phyloP scores from a whole-genome alignment of 1,139 yeast genomes.

The Geotrichum cucujoidarum region DNA sequence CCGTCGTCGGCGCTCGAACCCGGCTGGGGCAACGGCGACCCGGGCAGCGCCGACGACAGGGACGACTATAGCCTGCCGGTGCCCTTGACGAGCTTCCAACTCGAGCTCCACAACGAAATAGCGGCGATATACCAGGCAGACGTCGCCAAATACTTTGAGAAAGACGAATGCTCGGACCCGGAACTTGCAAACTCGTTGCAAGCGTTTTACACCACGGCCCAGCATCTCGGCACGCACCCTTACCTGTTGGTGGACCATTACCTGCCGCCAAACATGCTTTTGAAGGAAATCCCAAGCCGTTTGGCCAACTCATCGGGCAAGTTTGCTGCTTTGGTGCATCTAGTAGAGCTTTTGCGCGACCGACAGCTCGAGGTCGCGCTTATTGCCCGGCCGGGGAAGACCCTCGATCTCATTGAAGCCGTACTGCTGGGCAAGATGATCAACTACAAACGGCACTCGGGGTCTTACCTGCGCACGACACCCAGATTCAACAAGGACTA shows the following conservation, averaged over 20 bases:
- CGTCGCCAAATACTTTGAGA: constrained; percentile 79
- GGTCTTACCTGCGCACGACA: constrained; percentile 36
- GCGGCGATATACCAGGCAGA: constrained; percentile 88
- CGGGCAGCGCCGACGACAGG: constrained; percentile 27
- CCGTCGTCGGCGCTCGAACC: constrained; percentile 46
- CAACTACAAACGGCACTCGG: constrained; percentile 62
- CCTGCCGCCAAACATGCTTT: constrained; percentile 73
- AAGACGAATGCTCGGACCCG: constrained; percentile 37
- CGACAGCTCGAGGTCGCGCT: constrained; percentile 46
- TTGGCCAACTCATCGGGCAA: constrained; percentile 84
- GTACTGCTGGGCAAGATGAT: constrained; percentile 64
- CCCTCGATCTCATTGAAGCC: constrained; percentile 77
- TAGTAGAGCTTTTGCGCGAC: constrained; percentile 39
- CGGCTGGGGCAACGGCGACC: constrained; percentile 18
- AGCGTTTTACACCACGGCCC: constrained; percentile 69
- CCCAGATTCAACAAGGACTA: constrained; percentile 22
- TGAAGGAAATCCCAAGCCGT: constrained; percentile 70
- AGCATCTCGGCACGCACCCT: constrained; percentile 83
- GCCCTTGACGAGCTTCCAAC: constrained; percentile 84
- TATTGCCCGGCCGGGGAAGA: constrained; percentile 53
- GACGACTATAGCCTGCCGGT: constrained; percentile 78
- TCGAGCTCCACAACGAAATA: constrained; percentile 87
- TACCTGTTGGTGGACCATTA: constrained; percentile 77
- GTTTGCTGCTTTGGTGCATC: constrained; percentile 61
- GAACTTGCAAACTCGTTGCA: constrained; percentile 55